Percentiles rank a stretch among this genome's conserved stretches.
Evolutionary conservation across 306 rosid genomes (phyloP).

Genomic region (Glycine latifolia): DNA sequence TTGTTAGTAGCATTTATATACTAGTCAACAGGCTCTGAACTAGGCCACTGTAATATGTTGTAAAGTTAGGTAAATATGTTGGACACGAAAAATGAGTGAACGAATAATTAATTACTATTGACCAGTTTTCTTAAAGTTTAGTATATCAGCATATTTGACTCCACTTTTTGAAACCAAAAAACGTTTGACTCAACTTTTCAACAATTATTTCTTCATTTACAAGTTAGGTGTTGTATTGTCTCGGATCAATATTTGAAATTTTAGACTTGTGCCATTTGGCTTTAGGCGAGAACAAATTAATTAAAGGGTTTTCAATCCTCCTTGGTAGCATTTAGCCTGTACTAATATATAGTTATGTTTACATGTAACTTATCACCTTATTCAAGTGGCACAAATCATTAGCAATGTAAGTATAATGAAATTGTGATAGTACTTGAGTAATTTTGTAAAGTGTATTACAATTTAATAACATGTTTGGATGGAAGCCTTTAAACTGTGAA

Average conservation of each 20-base stretch:
- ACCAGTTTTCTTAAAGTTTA: constrained; percentile 7
- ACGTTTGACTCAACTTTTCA: constrained; percentile 26
- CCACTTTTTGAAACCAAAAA: neutral
- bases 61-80: constrained; percentile 12
- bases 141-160: neutral
- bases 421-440: constrained; percentile 29
- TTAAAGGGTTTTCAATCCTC: neutral
- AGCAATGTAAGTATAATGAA: constrained; percentile 11
- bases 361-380: constrained; percentile 7
- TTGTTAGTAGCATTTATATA: neutral
- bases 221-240: neutral
- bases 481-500: too few species aligned
- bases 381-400: constrained; percentile 42
- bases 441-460: neutral
- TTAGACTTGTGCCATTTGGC: neutral
- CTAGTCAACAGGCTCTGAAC: constrained; percentile 8
- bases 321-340: neutral
- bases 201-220: neutral
- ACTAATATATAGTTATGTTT: neutral
- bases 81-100: neutral
- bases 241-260: neutral
- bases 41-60: neutral
- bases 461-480: neutral
- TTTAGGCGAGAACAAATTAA: neutral
- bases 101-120: neutral